Percentiles rank a stretch among this genome's conserved stretches.
These are phyloP conservation scores for Colletotrichum somersetense DNA, from an alignment of 2,329 filamentous ascomycete genomes.

Conservation along the genomic window DNA sequence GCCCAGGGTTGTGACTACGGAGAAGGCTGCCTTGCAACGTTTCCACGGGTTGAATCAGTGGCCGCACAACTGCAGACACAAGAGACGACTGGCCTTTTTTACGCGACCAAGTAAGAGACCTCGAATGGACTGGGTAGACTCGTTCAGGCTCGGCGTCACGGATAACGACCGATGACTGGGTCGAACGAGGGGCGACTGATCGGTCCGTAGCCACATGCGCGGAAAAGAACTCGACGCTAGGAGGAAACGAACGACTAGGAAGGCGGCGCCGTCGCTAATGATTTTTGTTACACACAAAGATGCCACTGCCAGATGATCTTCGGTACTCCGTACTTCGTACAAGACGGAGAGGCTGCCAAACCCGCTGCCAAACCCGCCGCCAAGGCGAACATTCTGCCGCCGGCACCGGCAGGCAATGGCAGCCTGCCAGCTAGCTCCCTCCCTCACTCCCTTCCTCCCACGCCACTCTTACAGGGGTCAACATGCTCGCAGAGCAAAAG, in stretches of 20 bases:
- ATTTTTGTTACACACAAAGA: slow-evolving; percentile 31
- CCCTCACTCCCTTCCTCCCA: slow-evolving; percentile 24
- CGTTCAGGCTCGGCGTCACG: slow-evolving; percentile 29
- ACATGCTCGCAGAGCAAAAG: slow-evolving; percentile 6
- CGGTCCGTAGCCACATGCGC: slow-evolving; percentile 23
- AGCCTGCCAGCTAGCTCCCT: slow-evolving; percentile 12
- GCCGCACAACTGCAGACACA: slow-evolving; percentile 11
- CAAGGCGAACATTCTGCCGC: slow-evolving; percentile 32
- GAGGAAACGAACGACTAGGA: slow-evolving; percentile 5
- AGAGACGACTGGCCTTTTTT: neutral
- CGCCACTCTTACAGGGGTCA: slow-evolving; percentile 27
- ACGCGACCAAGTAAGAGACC: slow-evolving; percentile 3
- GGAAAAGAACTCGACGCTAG: slow-evolving; percentile 27
- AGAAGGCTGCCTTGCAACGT: neutral
- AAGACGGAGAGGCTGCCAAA: slow-evolving; percentile 38
- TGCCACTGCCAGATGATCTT: slow-evolving; percentile 19
- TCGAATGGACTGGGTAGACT: slow-evolving; percentile 3
- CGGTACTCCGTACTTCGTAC: neutral
- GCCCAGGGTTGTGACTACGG: neutral
- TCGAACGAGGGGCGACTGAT: slow-evolving; percentile 19
- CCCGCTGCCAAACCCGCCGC: slow-evolving; percentile 38
- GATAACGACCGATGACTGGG: slow-evolving; percentile 26
- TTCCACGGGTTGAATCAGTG: slow-evolving; percentile 5
- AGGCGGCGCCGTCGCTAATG: slow-evolving; percentile 26
- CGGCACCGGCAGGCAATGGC: slow-evolving; percentile 33